Evolutionary conservation across 306 rosid genomes (phyloP), one percentile per base, ranked within the genome.

Genomic region (Casuarina equisetifolia): DNA sequence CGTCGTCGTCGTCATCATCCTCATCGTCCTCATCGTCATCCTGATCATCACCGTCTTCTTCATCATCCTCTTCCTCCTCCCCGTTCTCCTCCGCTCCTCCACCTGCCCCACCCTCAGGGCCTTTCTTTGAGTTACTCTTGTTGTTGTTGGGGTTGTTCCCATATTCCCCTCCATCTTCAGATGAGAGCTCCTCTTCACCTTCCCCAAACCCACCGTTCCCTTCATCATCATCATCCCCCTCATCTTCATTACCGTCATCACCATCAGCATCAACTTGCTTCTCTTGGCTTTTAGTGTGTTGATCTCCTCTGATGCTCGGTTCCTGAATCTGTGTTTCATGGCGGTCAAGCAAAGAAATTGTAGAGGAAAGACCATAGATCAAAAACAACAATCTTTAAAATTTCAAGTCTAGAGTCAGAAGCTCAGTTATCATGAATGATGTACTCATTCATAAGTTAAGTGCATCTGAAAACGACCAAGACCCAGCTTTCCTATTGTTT

Each of bases 181-280:
- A 92, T 8, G 97, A 90, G 85, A 89, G 77, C 50, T 90, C 96
- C 84, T 90, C 97, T 80, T 90, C 93, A 0, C 92, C 96, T 73
- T 91, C 96, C 43, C 86, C 96, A 64, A 80, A 84, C 32, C 85
- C 89, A n/a, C 90, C 92, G 42, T 90, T 89, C 2, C 83, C 90
- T 50, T 72, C 78, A 0, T 86, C 93, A 6, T 86, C 96, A 0
- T 82, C 95, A 0, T 82, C 90, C 4, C 85, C 94, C 6, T 87
- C 91, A 20, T 90, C 89, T 0, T 86, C 92, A 3, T 89, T 80
- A 59, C 80, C 91, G 16, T 76, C 93, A 15, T 87, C 93, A 55
- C 85, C 95, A 77, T 83, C 93, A 0, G 91, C 94, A 71, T 90
- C 97, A 54, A 54, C 61, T 43, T 82, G 93, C 84, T 86, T 74